Evolutionary conservation across 169 alveolate genomes (phyloP), one percentile per base, ranked within the genome.

Genomic region (Babesia ovata): DNA sequence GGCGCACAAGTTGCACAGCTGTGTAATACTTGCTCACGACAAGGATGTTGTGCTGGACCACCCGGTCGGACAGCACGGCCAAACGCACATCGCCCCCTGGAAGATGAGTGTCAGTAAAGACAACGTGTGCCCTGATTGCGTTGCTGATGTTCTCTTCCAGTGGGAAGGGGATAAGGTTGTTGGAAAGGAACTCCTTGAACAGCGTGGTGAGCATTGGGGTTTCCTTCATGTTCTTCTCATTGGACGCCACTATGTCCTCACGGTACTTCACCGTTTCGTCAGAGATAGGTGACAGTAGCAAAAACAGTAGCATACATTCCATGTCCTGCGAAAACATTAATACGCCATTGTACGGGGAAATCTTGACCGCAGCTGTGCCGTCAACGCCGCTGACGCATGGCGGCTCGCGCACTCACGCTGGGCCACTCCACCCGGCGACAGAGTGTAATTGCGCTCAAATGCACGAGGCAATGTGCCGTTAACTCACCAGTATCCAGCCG

Each of bases 31-130:
- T 85, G 50, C 90, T 77, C 7, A 79, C 82, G 29, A 90, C 79
- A 61, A 75, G 86, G 16, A 90, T 69, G 72, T 90, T 87, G 81
- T 90, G 94, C 69, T 86, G 93, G 54, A 90, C 67, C 49, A 87
- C 90, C n/a, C 92, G 86, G 76, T 86, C 88, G 61, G 70, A 62
- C 48, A 90, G 79, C 45, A 67, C 17, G 26, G 63, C 49, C 70
- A 79, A 57, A 52, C 92, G 70, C 36, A 74, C 75, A 28, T 45
- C 39, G 0, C 92, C 93, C 4, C 88, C 74, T 3, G 84, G 83
- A n/a, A 48, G 48, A 46, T 14, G 14, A n/a, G 52, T 58, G 50
- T 70, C 75, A 4, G 54, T 19, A 57, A 67, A 78, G 14, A 58
- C 48, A 4, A 44, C 82, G 56, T 83, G 81, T 26, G 71, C 45